Evolutionary conservation across 2,329 filamentous ascomycete species (phyloP).

Genomic region (Blumeria graminis): DNA sequence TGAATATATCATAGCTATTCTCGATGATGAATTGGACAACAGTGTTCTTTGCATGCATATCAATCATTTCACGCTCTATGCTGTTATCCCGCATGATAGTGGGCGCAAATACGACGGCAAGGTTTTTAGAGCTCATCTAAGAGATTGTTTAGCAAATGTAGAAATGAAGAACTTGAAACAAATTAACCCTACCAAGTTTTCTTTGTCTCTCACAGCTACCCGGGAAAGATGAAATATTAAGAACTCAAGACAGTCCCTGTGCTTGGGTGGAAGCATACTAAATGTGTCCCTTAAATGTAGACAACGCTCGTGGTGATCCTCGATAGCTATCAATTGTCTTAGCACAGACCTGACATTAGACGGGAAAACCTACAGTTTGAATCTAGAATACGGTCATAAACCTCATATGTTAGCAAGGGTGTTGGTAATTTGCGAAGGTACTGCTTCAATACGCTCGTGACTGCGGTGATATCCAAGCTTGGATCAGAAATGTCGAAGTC

Average conservation of each 20-base stretch:
- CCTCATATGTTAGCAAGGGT: conserved; percentile 73
- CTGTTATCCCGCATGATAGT: conserved; percentile 87
- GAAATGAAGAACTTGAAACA: not conserved
- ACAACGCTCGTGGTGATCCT: conserved; percentile 42
- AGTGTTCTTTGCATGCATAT: conserved; percentile 81
- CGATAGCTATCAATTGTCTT: conserved; percentile 26
- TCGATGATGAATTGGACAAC: conserved; percentile 87
- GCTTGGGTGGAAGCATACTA: conserved; percentile 54
- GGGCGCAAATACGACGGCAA: conserved; percentile 90
- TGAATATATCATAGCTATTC: conserved; percentile 63
- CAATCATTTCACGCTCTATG: conserved; percentile 82
- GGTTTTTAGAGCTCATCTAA: conserved; percentile 85
- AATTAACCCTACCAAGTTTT: conserved; percentile 45
- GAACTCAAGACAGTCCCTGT: conserved; percentile 78
- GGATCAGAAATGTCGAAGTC: conserved; percentile 87
- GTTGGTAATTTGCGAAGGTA: conserved; percentile 86
- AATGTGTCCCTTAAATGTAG: conserved; percentile 49
- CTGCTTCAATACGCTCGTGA: conserved; percentile 88
- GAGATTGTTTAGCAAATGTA: conserved; percentile 9
- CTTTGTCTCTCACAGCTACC: conserved; percentile 57
- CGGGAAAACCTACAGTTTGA: conserved; percentile 35
- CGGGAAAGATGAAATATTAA: conserved; percentile 79
- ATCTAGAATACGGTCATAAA: conserved; percentile 75
- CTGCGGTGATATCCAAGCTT: conserved; percentile 81
- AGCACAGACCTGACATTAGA: conserved; percentile 3